A percentile compares a stretch with the other conserved stretches of the same genome.
Conservation (phyloP, 2,329 filamentous ascomycete genomes). For the Fusarium sp. region DNA sequence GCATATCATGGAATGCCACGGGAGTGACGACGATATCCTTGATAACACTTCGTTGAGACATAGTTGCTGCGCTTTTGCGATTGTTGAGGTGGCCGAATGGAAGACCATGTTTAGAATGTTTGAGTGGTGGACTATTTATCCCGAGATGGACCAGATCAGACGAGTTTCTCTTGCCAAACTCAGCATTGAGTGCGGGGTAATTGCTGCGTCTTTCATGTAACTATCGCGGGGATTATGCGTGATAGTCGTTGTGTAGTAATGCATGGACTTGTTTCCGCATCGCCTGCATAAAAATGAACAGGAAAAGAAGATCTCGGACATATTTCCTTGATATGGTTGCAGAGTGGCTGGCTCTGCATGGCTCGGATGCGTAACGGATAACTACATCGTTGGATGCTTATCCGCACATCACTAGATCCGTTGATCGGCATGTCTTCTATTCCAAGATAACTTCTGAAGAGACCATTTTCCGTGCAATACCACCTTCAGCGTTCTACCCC, state of each 20-base stretch:
- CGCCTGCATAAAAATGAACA: background rate
- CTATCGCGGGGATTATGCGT: background rate
- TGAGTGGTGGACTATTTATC: conserved; percentile 38
- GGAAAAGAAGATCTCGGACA: conserved; percentile 29
- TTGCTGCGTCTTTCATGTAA: background rate
- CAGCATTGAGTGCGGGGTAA: conserved; percentile 16
- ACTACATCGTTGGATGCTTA: conserved; percentile 18
- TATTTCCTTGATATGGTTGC: conserved; percentile 4
- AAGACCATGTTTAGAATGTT: conserved; percentile 12
- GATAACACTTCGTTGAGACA: conserved; percentile 50
- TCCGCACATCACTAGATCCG: conserved; percentile 21
- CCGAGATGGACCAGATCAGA: conserved; percentile 1
- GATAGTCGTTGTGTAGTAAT: conserved; percentile 1
- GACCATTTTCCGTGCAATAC: conserved; percentile 34
- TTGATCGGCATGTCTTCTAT: background rate
- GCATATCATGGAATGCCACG: conserved; percentile 60
- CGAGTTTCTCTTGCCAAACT: background rate
- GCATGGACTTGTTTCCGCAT: conserved; percentile 22
- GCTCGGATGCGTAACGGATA: conserved; percentile 28
- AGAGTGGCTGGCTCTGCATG: conserved; percentile 11
- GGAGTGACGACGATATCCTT: conserved; percentile 57
- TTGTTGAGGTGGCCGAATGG: background rate
- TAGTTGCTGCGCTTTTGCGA: conserved; percentile 24
- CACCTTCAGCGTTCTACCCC: conserved; percentile 32
- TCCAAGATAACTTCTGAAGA: background rate